phyloP scores from a whole-genome alignment of 768 basidiomycete species.

The Austroboletus eburneus region DNA sequence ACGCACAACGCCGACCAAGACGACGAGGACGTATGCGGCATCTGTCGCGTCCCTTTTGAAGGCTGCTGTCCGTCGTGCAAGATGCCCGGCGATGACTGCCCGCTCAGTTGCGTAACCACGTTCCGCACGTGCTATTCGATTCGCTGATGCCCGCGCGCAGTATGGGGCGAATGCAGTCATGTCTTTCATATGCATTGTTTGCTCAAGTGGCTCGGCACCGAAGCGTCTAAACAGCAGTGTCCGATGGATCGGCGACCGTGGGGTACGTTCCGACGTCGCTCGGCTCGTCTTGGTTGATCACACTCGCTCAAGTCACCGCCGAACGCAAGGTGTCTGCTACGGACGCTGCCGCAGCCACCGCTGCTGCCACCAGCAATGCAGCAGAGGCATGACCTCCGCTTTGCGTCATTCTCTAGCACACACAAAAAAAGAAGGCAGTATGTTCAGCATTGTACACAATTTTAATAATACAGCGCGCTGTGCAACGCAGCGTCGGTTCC shows the following conservation, averaged over 20 bases:
- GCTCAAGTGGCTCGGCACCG: slow-evolving; percentile 91
- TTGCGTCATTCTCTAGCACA: no score
- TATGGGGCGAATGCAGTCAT: slow-evolving; percentile 97
- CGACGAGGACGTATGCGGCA: slow-evolving; percentile 72
- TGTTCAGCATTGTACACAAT: slow-evolving; percentile 21
- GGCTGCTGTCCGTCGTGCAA: slow-evolving; percentile 96
- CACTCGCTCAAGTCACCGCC: slow-evolving; percentile 40
- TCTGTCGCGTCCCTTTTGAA: slow-evolving; percentile 89
- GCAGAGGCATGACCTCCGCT: no score
- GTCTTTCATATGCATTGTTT: slow-evolving; percentile 99
- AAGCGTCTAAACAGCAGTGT: slow-evolving; percentile 90
- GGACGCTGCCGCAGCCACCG: background rate
- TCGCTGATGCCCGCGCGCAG: slow-evolving; percentile 43
- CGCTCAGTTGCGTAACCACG: slow-evolving; percentile 62
- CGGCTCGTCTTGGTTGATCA: background rate
- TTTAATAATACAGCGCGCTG: slow-evolving; percentile 25
- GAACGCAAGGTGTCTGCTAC: slow-evolving; percentile 43
- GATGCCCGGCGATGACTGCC: slow-evolving; percentile 94
- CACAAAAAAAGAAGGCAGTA: slow-evolving; percentile 4
- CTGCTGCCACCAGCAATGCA: no score
- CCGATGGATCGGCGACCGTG: slow-evolving; percentile 96
- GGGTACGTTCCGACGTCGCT: slow-evolving; percentile 51
- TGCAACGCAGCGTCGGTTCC: slow-evolving; percentile 7
- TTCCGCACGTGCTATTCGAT: background rate
- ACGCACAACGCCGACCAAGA: slow-evolving; percentile 33